Evolutionary conservation across 2,329 filamentous ascomycete species (phyloP).

Genomic region (Drechslerella dactyloides): DNA sequence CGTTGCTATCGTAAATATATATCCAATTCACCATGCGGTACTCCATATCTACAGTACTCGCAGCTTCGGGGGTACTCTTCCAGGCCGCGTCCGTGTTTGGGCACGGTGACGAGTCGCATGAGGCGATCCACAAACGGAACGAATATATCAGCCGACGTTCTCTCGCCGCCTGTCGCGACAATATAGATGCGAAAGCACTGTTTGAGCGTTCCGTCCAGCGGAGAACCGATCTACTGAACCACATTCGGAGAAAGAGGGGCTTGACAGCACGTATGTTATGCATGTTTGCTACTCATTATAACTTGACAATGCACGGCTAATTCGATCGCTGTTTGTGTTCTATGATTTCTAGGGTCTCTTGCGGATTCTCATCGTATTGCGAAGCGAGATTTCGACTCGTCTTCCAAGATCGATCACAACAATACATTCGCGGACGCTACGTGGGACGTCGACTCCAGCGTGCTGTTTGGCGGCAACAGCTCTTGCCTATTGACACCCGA

Average conservation of each 20-base stretch:
- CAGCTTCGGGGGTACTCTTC: conserved; percentile 21
- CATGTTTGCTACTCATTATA: background rate
- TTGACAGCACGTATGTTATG: conserved; percentile 26
- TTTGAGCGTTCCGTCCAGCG: conserved; percentile 35
- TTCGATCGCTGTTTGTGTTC: background rate
- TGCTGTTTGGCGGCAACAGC: conserved; percentile 60
- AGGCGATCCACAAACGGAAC: conserved; percentile 31
- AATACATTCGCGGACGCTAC: conserved; percentile 54
- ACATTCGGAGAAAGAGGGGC: conserved; percentile 33
- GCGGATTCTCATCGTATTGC: conserved; percentile 30
- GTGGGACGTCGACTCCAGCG: conserved; percentile 52
- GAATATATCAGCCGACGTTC: conserved; percentile 45
- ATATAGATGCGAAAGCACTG: conserved; percentile 31
- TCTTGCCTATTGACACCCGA: conserved; percentile 58
- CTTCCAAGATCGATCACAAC: conserved; percentile 56
- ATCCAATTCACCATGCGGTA: conserved; percentile 27
- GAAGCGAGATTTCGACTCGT: conserved; percentile 42
- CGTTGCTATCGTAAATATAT: background rate
- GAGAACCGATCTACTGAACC: conserved; percentile 31
- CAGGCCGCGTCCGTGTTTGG: conserved; percentile 25
- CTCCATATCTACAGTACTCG: conserved; percentile 22
- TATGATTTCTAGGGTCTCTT: conserved; percentile 32
- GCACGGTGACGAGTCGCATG: conserved; percentile 41
- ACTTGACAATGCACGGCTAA: background rate
- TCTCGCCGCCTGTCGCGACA: conserved; percentile 42